Base-by-base conservation (phyloP, 2,329 filamentous ascomycete species). In the Beauveria asiatica region DNA sequence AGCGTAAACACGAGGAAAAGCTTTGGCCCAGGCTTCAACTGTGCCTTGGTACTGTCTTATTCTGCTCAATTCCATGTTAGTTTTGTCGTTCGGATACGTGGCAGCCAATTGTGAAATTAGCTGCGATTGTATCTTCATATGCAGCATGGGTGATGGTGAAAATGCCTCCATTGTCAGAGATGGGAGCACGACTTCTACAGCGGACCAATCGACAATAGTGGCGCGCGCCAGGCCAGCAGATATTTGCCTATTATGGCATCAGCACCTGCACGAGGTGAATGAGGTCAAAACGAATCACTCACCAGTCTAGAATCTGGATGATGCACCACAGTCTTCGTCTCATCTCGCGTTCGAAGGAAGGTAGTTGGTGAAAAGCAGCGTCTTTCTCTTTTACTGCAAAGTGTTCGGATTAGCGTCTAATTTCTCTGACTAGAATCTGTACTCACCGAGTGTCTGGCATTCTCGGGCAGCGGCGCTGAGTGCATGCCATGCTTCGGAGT, bases 1-100 rank as follows among this genome's bases (percentile, higher is more conserved):
- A 13, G 69, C 66, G 54, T 77, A 78, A 0, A 75, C 67, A 0
- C 72, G 65, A 3, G 78, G 78, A 25, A 82, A 73, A 4, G 68
- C 70, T 3, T 68, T 63, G 21, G 78, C 72, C 73, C 78, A 82
- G 2, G 66, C 67, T 33, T 79, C 72, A 11, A 78, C 69, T 1
- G 70, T 73, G 1, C 25, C 30, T 41, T 62, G 72, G 50, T 75
- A 73, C 56, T 69, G 67, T 48, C 66, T 63, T 6, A 74, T 65
- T 23, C 77, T 67, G 19, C 68, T 62, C 1, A 68, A 62, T 2
- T 59, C 51, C 17, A 63, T 59, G 9, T 73, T 62, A 41, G 68
- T 68, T 48, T 68, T 72, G 75, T 23, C 67, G 65, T 6, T 57
- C 46, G 33, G 68, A 67, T 8, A 75, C 51, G 3, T 66, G 62